Base-by-base conservation (phyloP, 495 filamentous ascomycete species). In the Daldinia grandis region DNA sequence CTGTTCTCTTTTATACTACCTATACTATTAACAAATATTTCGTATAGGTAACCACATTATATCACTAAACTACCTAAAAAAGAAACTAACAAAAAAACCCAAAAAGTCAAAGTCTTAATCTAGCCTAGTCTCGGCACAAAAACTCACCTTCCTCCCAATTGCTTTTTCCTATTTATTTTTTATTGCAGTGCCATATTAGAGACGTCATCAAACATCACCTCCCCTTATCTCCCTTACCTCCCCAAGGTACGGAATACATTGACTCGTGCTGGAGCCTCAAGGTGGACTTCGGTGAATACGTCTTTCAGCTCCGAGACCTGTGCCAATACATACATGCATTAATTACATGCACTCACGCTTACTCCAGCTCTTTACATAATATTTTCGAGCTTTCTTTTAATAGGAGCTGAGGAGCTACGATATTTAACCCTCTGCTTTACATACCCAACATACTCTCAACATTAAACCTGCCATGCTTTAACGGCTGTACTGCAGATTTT, bases 361-460 rank as follows among this genome's bases (percentile, higher is more conserved):
- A 68, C 68, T 19, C 49, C 17, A 66, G 31, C 58, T 50, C 40
- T 53, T 64, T 68, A 64, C 69, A 72, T 73, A 73, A 72, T 49
- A 64, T 38, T 49, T 58, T 37, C 3, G 21, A 44, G 15, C 27
- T 57, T 65, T 64, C 21, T 58, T 60, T 51, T 56, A 15, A 64
- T 49, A 40, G 51, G 54, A 44, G 24, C 17, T 49, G 42, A 40
- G 51, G 54, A 44, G 24, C 17, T 49, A 54, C 12, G 19, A 71
- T 21, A 47, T 61, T 28, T 21, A 35, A 44, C n/a, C 40, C 30
- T 72, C 64, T 42, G 31, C 64, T 38, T 42, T 62, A 58, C 53
- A 49, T 51, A 21, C 17, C 25, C 44, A 58, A 58, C 53, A 49
- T 51, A 21, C 17, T 33, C 44, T 21, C 9, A 56, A 3, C 15